Evolutionary conservation across 2,329 filamentous ascomycete genomes (phyloP).

Genomic region (Penicillium hesseltinei): DNA sequence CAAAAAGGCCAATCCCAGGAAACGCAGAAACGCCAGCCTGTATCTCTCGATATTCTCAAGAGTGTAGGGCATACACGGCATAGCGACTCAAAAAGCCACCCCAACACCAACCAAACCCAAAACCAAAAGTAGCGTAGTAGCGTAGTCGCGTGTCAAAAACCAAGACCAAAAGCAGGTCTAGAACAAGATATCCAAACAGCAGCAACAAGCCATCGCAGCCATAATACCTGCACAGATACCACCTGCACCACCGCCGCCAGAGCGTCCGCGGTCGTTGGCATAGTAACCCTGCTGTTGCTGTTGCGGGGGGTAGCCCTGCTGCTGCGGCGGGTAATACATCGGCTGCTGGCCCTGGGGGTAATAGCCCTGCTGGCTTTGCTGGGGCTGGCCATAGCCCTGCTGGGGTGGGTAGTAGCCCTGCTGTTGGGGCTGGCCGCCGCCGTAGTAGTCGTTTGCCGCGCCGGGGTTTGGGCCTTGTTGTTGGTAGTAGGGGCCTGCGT

Average conservation of each 20-base stretch:
- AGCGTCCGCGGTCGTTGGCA: constrained; percentile 31
- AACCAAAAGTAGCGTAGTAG: neutral
- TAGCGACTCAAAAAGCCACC: neutral
- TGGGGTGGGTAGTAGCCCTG: constrained; percentile 23
- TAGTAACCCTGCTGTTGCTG: constrained; percentile 42
- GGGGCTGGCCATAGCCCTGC: constrained; percentile 25
- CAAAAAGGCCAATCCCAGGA: constrained; percentile 1
- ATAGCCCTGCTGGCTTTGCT: constrained; percentile 30
- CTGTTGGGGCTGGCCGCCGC: constrained; percentile 26
- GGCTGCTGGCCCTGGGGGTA: constrained; percentile 25
- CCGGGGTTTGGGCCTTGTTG: constrained; percentile 21
- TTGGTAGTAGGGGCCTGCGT: constrained; percentile 30
- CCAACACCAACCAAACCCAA: neutral
- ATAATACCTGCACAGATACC: constrained; percentile 50
- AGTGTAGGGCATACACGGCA: neutral
- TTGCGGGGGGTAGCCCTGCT: constrained; percentile 42
- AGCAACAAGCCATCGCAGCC: constrained; percentile 50
- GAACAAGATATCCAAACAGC: constrained; percentile 50
- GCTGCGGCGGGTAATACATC: constrained; percentile 30
- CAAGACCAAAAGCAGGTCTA: constrained; percentile 17
- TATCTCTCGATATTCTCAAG: neutral
- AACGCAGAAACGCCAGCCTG: neutral
- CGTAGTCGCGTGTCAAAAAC: neutral
- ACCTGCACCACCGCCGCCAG: constrained; percentile 26
- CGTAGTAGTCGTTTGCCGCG: constrained; percentile 36